Evolutionary conservation across 2,329 filamentous ascomycete species (phyloP), one percentile per base, ranked within the genome.

Genomic region (Penicillium sp.): DNA sequence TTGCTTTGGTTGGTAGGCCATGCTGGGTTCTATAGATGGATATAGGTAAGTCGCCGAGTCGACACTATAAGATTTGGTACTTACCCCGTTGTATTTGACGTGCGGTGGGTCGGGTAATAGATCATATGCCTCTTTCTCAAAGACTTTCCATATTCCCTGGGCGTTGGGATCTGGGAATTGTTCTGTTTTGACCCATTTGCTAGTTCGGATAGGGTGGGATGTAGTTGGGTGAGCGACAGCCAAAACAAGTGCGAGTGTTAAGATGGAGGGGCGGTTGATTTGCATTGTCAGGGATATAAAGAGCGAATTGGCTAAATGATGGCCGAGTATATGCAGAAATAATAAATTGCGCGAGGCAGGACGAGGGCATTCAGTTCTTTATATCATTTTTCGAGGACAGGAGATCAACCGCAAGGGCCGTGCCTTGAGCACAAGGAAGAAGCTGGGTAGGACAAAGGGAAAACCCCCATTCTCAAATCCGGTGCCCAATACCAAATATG

Each of bases 361-460:
- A 45, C 7, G 23, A 54, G 54, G 17, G 46, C 15, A 13, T 21
- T 17, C 19, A 19, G 48, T 45, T 47, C 42, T 43, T 62, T 59
- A 59, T 54, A 54, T 21, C 17, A 23, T 10, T 41, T 40, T 29
- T 5, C 17, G 15, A 59, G 40, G 45, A 52, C 58, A 58, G 23
- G 50, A 56, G 50, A 48, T 15, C 0, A 43, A 46, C 61, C 59
- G 61, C 63, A 67, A 64, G 63, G 64, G 62, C 54, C 35, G 35
- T 53, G 53, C 47, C 46, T 60, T 41, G 27, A 21, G 37, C 43
- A 45, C 41, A 47, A 38, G 49, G 54, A 50, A 53, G 23, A 49
- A 51, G 42, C 54, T 54, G 57, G 25, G 63, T 60, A 63, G 53
- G 29, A 65, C 62, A 45, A 56, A 59, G n/a, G 50, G 13, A 21